A percentile compares a stretch with the other conserved stretches of the same genome.
These are phyloP conservation scores for Ophiostoma tasmaniense DNA, from an alignment of 2,329 filamentous ascomycete genomes.

Conservation along the genomic window DNA sequence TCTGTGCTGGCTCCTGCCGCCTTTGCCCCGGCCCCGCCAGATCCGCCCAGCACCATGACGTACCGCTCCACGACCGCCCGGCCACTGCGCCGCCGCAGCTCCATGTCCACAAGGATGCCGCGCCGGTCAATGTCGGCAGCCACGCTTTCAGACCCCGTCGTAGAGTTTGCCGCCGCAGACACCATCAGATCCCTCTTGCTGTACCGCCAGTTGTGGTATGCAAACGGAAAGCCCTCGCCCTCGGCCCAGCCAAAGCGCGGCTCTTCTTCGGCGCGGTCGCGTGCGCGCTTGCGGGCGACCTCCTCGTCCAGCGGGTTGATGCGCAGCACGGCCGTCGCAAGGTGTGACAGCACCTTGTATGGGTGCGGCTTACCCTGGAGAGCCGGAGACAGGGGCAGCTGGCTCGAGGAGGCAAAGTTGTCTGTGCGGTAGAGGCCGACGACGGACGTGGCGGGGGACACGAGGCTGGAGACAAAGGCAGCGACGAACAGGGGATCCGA, in stretches of 20 bases:
- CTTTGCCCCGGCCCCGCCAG: not conserved
- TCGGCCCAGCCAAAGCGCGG: slow-evolving; percentile 74
- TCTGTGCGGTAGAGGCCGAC: slow-evolving; percentile 78
- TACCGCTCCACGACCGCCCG: slow-evolving; percentile 64
- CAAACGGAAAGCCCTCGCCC: slow-evolving; percentile 70
- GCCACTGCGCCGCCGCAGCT: slow-evolving; percentile 76
- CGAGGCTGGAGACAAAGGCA: slow-evolving; percentile 60
- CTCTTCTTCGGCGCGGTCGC: slow-evolving; percentile 63
- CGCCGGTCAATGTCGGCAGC: slow-evolving; percentile 23
- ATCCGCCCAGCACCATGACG: slow-evolving; percentile 34
- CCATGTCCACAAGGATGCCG: slow-evolving; percentile 71
- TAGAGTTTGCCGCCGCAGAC: slow-evolving; percentile 25
- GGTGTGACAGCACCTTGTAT: slow-evolving; percentile 65
- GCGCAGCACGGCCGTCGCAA: slow-evolving; percentile 79
- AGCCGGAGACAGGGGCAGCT: not conserved
- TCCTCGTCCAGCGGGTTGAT: slow-evolving; percentile 66
- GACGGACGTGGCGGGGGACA: slow-evolving; percentile 60
- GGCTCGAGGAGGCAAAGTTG: slow-evolving; percentile 11
- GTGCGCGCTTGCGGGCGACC: slow-evolving; percentile 64
- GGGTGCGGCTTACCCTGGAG: slow-evolving; percentile 58
- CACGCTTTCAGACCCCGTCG: not conserved
- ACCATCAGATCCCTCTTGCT: slow-evolving; percentile 10
- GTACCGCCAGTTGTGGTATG: slow-evolving; percentile 40
- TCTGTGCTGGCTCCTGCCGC: not conserved
- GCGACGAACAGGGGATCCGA: slow-evolving; percentile 49